phyloP scores from a whole-genome alignment of 192 early-diverging fungal genomes.

The Ambispora gerdemannii region DNA sequence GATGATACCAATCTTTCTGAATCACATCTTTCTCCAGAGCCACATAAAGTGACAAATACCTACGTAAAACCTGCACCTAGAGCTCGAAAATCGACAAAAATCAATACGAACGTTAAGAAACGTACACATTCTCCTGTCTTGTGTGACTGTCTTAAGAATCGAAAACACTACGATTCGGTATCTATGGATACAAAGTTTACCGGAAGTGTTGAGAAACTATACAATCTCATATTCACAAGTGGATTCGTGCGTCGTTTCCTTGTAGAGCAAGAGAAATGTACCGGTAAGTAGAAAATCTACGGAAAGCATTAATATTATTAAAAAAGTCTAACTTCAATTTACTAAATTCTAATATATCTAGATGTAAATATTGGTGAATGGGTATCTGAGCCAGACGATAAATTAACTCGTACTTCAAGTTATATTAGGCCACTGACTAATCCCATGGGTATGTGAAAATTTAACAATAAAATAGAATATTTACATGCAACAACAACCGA shows the following conservation, averaged over 20 bases:
- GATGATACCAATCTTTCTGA: not conserved
- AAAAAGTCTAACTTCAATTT: not conserved
- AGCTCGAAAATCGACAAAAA: not conserved
- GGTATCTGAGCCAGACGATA: constrained; percentile 11
- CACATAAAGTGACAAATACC: not conserved
- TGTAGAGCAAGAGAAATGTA: constrained; percentile 21
- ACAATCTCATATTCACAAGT: constrained; percentile 40
- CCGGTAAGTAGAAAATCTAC: not conserved
- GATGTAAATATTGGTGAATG: constrained; percentile 35
- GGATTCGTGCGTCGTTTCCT: constrained; percentile 35
- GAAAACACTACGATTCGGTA: constrained; percentile 30
- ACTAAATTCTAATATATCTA: constrained; percentile 1
- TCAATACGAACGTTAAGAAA: not conserved
- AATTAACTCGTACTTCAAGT: constrained; percentile 22
- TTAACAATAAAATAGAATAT: not conserved
- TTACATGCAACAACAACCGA: no score
- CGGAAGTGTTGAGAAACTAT: constrained; percentile 37
- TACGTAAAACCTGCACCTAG: not conserved
- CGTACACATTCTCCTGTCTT: constrained; percentile 7
- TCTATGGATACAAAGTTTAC: constrained; percentile 35
- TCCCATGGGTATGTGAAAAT: constrained; percentile 33
- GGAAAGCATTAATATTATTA: not conserved
- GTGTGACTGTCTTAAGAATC: constrained; percentile 39
- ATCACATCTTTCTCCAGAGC: not conserved
- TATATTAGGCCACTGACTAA: constrained; percentile 39